These are phyloP conservation scores for Monosporascus sp. DNA, from an alignment of 2,329 filamentous ascomycete genomes.

Conservation along the genomic window DNA sequence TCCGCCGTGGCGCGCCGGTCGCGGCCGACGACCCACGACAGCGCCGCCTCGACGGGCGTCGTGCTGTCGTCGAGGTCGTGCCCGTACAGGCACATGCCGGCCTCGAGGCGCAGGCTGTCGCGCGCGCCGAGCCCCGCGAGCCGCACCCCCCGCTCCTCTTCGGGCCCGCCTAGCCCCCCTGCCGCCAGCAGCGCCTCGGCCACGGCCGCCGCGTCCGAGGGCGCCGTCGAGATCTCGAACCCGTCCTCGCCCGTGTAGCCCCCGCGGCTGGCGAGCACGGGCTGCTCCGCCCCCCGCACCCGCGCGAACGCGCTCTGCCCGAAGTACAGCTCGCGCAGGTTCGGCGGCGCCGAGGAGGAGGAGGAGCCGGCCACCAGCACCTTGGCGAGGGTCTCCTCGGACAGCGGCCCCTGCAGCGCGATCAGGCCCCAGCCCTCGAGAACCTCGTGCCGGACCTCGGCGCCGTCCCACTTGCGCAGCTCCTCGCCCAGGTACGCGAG, in stretches of 20 bases:
- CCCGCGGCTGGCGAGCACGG: conserved; percentile 73
- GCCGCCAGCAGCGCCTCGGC: conserved; percentile 64
- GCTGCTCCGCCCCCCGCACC: conserved; percentile 46
- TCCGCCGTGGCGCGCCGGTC: conserved; percentile 49
- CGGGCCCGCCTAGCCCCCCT: conserved; percentile 54
- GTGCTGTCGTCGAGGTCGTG: conserved; percentile 84
- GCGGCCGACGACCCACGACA: conserved; percentile 78
- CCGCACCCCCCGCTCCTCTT: conserved; percentile 61
- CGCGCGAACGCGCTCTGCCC: conserved; percentile 65
- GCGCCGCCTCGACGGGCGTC: conserved; percentile 51
- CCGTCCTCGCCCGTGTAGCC: conserved; percentile 98
- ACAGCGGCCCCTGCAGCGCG: conserved; percentile 82
- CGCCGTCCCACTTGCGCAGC: conserved; percentile 54
- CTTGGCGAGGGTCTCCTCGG: conserved; percentile 61
- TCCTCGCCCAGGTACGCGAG: conserved; percentile 68
- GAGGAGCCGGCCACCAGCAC: conserved; percentile 46
- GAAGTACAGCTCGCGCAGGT: conserved; percentile 72
- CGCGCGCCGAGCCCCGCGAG: conserved; percentile 85
- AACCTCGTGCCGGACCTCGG: conserved; percentile 61
- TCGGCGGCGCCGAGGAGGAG: conserved; percentile 31
- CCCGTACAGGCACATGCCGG: conserved; percentile 99
- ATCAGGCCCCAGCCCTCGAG: conserved; percentile 71
- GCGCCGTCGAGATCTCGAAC: conserved; percentile 87
- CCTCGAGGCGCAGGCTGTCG: conserved; percentile 88
- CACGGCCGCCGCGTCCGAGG: conserved; percentile 57